These are phyloP conservation scores for Setaria viridis DNA, from an alignment of 202 grass and related monocot species.

Conservation along the genomic window DNA sequence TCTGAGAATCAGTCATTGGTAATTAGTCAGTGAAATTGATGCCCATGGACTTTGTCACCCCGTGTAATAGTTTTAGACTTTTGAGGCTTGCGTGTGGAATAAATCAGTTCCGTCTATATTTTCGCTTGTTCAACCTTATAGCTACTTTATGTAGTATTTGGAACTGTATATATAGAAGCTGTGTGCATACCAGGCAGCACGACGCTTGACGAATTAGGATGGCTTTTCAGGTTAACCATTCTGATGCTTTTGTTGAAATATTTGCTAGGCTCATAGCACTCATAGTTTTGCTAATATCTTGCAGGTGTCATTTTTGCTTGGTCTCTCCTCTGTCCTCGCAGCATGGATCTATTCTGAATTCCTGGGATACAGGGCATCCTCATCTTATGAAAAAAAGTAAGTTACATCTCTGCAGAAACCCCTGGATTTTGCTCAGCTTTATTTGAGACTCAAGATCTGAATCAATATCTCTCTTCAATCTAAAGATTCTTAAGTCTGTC, in stretches of 20 bases:
- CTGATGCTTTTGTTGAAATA: neutral
- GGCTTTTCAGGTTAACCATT: neutral
- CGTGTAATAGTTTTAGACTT: neutral
- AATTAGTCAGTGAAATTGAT: neutral
- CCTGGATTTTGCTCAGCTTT: neutral
- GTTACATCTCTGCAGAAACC: slow-evolving; percentile 11
- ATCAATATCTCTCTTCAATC: neutral
- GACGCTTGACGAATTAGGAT: neutral
- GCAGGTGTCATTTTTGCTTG: slow-evolving; percentile 79
- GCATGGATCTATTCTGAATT: slow-evolving; percentile 87
- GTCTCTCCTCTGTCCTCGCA: slow-evolving; percentile 67
- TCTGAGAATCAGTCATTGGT: slow-evolving; percentile 3
- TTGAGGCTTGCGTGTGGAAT: neutral
- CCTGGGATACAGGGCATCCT: slow-evolving; percentile 65
- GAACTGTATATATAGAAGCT: neutral
- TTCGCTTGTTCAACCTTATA: neutral
- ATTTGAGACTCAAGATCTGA: neutral
- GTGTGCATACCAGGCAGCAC: neutral
- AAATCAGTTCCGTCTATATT: neutral
- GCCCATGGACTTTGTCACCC: neutral
- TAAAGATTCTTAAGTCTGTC: neutral
- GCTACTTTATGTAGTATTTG: neutral
- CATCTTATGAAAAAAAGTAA: slow-evolving; percentile 71
- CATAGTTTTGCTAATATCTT: slow-evolving; percentile 34
- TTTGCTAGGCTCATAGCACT: neutral